Base-by-base conservation (phyloP, 1,284 basidiomycete genomes). In the Leccinum huronense region DNA sequence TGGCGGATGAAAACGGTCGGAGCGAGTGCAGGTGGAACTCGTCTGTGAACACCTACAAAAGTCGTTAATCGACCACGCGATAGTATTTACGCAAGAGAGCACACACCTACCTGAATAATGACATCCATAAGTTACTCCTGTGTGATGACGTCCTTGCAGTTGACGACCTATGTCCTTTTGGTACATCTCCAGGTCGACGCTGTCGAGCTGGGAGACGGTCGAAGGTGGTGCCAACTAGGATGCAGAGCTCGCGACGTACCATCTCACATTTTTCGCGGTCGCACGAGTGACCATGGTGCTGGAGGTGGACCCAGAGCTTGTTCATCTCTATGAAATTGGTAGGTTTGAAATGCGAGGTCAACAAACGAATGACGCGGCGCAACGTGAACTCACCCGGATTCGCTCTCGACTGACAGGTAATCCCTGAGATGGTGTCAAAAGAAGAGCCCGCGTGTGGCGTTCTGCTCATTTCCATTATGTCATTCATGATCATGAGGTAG, bases 261-360 rank as follows among this genome's bases (percentile, higher is more conserved):
- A 96, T 83, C 23, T 27, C 23, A 27, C 23, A 27, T 27, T 27
- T 27, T 27, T 27, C 23, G 23, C 23, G 23, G 23, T 27, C 95
- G 55, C 94, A 86, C 7, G 94, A 96, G 74, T 97, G 94, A 0
- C 95, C 95, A 74, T 96, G 93, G 72, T 98, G 96, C 76, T 97
- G 95, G 27, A 98, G 82, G 53, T 95, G 88, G 2, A 98, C 96
- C 95, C 95, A 98, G 33, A 98, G 88, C 77, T 98, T 98, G 85
- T 97, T 97, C 95, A 98, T 98, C 76, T 98, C 95, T 75, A 98
- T 94, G 72, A 98, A 98, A 79, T 98, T 97, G 68, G 95, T 97
- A 65, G 98, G 84, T 31, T 97, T 94, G 75, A 98, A 97, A 27
- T 3, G 86, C 87, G 68, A 94, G 33, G 33, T 33, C 9, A 33